phyloP scores from a whole-genome alignment of 2,329 filamentous ascomycete species.

The Dothideomycetes sp. region DNA sequence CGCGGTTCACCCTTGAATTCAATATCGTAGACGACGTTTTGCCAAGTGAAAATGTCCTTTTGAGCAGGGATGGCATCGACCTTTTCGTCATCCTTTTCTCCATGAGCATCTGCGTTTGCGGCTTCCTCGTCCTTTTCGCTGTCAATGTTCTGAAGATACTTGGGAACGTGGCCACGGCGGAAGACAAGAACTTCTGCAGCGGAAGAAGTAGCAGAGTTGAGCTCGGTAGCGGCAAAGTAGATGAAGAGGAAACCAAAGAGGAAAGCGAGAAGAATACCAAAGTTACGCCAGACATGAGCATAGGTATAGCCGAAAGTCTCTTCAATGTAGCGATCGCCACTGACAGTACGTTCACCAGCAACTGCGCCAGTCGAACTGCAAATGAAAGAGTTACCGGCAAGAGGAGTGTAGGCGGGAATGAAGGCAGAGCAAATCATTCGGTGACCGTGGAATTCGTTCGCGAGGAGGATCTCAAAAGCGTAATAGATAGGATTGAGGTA shows the following conservation, averaged over 20 bases:
- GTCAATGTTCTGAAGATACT: conserved; percentile 38
- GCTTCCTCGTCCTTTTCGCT: conserved; percentile 37
- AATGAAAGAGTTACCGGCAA: conserved; percentile 25
- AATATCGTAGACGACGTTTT: conserved; percentile 68
- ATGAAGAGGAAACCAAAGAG: conserved; percentile 33
- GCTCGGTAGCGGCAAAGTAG: conserved; percentile 38
- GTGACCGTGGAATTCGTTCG: conserved; percentile 60
- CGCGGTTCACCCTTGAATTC: conserved; percentile 70
- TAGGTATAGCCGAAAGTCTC: conserved; percentile 26
- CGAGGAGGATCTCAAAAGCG: conserved; percentile 69
- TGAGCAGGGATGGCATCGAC: conserved; percentile 46
- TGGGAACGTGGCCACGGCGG: conserved; percentile 37
- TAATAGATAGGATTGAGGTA: conserved; percentile 74
- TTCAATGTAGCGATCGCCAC: conserved; percentile 30
- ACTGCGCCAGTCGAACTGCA: conserved; percentile 35
- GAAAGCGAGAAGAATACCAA: conserved; percentile 39
- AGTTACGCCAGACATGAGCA: conserved; percentile 40
- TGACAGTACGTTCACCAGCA: conserved; percentile 30
- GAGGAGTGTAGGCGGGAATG: conserved; percentile 36
- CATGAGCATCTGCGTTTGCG: conserved; percentile 25
- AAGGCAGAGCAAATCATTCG: conserved; percentile 44
- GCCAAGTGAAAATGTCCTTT: conserved; percentile 78
- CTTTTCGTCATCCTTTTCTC: conserved; percentile 29
- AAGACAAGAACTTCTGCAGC: conserved; percentile 45
- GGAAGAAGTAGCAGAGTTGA: conserved; percentile 41